Evolutionary conservation across 2,329 filamentous ascomycete species (phyloP), one percentile per base, ranked within the genome.

Genomic region (Spiromastix sp.): DNA sequence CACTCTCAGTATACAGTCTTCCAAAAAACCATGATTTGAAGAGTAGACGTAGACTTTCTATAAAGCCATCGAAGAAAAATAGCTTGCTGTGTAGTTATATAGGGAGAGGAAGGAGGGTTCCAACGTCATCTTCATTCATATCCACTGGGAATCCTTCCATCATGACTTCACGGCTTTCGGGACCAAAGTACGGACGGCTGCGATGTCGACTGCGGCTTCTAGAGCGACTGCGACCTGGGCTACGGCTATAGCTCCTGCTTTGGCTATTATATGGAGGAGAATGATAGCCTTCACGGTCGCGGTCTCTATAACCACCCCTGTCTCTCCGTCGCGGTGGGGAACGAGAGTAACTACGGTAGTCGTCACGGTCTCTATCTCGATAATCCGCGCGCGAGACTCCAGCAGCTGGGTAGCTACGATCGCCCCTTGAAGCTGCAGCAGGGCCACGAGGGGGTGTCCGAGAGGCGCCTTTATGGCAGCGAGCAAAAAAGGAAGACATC

Each of bases 111-210:
- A 50, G 51, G 56, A 54, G 46, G 48, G 47, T 45, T 56, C 66
- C 56, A 63, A 70, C 66, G 57, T 69, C 63, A 49, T 68, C 61
- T 59, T 69, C 65, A 44, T 52, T 55, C 59, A 69, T 66, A 39
- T 68, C 61, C 43, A 60, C 49, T 29, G 63, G 64, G 35, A 69
- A 48, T 31, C 64, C 65, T 45, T 68, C 66, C 58, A 70, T 60
- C 52, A 68, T 68, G 12, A 69, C 53, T 48, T 69, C 66, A 45
- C 59, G 59, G 42, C 63, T 69, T 36, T 67, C 63, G 29, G 56
- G 56, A 17, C 58, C 62, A 44, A 53, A 54, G 33, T 56, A 49
- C 25, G 59, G 48, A 38, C 54, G 54, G 24, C 55, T 57, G 34
- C 56, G 48, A 41, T 58, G 55, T n/a, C 55, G 55, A 29, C 48